These are phyloP conservation scores for Pythium phragmitis DNA, from an alignment of 352 stramenopile genomes.

Conservation along the genomic window DNA sequence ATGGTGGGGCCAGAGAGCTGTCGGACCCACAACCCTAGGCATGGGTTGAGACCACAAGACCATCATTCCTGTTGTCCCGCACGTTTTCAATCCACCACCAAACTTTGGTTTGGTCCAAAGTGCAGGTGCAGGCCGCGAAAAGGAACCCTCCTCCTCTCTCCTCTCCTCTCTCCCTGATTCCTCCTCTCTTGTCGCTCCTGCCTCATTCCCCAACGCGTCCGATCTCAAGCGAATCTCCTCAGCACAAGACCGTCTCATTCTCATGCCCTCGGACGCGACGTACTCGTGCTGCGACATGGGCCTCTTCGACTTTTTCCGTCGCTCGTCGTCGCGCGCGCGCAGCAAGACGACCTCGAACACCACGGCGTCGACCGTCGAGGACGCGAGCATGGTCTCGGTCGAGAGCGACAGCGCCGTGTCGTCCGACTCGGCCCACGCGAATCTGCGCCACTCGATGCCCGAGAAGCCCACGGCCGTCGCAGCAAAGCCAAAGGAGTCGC, in stretches of 20 bases:
- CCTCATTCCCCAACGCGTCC: not conserved
- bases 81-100: too few species aligned
- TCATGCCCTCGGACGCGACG: conserved; percentile 6
- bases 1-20: too few species aligned
- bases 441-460: conserved; percentile 23
- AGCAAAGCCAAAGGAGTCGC: not conserved
- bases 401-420: not conserved
- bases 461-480: conserved; percentile 1
- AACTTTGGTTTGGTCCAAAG: too few species aligned
- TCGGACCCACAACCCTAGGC: not conserved
- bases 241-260: too few species aligned
- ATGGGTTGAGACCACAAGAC: conserved; percentile 9
- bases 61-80: conserved; percentile 8
- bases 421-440: not conserved
- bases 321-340: conserved; percentile 47
- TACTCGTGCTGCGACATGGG: conserved; percentile 44
- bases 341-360: conserved; percentile 26
- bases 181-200: not conserved
- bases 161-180: not conserved
- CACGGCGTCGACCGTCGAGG: conserved; percentile 2
- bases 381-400: conserved; percentile 12
- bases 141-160: not conserved
- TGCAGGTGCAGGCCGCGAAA: too few species aligned
- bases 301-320: conserved; percentile 80
- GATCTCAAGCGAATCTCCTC: conserved; percentile 9